Evolutionary conservation across 257 asterid genomes (phyloP), one percentile per base, ranked within the genome.

Genomic region (Capsicum chinense): DNA sequence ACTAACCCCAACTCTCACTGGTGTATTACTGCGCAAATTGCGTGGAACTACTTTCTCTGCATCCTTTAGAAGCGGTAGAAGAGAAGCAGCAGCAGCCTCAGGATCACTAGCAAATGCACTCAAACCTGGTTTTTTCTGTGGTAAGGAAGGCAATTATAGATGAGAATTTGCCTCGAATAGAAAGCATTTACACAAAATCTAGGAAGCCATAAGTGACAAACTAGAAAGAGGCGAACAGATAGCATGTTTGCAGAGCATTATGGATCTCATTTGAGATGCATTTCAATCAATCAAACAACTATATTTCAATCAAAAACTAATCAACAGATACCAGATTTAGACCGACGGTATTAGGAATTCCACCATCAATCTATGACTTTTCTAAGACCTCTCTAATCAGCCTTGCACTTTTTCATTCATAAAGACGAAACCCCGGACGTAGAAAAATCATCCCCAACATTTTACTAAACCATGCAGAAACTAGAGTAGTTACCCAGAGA

Each of bases 1-100:
- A 83, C 91, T 86, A 15, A 94, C 98, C 92, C 98, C 98, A 79
- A 94, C 94, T 85, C 84, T 89, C 59, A 92, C 92, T 3, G 98
- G 98, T 5, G 97, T 88, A n/a, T 64, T 56, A 60, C 81, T 81
- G 37, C 85, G 92, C 86, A 90, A 78, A 2, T 83, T 71, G 26
- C 3, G 56, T 7, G 97, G 97, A 86, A 94, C 88, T 5, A 88
- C 90, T 56, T 80, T 87, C 83, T 89, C 88, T 3, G 98, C 97
- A 62, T 89, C 79, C 70, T 87, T 80, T 0, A 94, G 86, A 50
- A 94, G 92, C 0, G 87, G 85, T 70, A 70, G 57, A 33, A 93
- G 70, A 39, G 97, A 92, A 9, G 59, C 83, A 0, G 95, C 97
- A 87, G 92, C 97, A 57, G 90, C 97, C 37, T 7, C 64, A 2